phyloP scores from a whole-genome alignment of 2,329 filamentous ascomycete genomes.

The Colletotrichum kahawae region DNA sequence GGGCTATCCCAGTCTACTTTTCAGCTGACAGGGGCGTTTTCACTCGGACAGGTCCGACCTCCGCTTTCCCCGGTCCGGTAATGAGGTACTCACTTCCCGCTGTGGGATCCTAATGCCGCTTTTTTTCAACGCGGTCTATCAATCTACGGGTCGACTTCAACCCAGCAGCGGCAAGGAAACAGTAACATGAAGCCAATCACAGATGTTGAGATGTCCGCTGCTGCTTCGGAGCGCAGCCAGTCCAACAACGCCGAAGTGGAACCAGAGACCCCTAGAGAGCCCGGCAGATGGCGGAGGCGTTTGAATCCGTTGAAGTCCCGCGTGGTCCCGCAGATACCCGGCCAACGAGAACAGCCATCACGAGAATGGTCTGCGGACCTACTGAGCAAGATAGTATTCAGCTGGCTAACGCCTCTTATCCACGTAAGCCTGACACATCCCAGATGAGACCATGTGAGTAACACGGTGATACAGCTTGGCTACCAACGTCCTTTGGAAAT shows the following conservation, averaged over 20 bases:
- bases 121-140: not conserved
- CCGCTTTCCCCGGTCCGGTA: not conserved
- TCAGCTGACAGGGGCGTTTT: not conserved
- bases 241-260: not conserved
- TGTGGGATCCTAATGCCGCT: not conserved
- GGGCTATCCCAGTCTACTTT: not conserved
- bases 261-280: not conserved
- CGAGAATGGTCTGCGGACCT: not conserved
- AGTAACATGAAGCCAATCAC: not conserved
- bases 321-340: not conserved
- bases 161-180: not conserved
- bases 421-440: not conserved
- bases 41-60: not conserved
- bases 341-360: not conserved
- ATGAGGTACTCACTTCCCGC: not conserved
- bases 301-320: not conserved
- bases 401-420: not conserved
- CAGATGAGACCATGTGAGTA: not conserved
- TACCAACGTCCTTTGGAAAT: conserved; percentile 83
- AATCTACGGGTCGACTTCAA: not conserved
- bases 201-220: not conserved
- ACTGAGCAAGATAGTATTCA: not conserved
- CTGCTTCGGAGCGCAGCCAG: not conserved
- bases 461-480: conserved; percentile 60
- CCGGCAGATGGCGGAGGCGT: not conserved